Percentiles rank a stretch among this genome's conserved stretches.
phyloP scores from a whole-genome alignment of 192 early-diverging fungal genomes.

The Polychytrium aggregatum region DNA sequence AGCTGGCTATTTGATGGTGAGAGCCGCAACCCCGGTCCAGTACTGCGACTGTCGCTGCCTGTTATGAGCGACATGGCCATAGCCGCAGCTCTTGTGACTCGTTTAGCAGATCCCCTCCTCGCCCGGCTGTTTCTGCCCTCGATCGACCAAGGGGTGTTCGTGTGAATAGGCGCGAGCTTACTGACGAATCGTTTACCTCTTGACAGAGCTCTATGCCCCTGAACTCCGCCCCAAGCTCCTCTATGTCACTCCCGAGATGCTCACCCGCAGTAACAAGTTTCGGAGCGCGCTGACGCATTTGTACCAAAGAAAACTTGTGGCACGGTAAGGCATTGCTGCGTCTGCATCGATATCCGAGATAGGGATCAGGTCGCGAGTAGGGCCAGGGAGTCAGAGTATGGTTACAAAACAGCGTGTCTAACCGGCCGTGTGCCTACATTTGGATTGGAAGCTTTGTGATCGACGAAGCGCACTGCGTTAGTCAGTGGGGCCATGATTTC shows the following conservation, averaged over 20 bases:
- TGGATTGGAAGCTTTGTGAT: constrained; percentile 71
- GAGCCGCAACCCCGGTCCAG: background rate
- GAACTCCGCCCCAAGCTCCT: constrained; percentile 48
- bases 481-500: constrained; percentile 98
- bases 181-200: too few species aligned
- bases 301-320: constrained; percentile 47
- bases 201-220: constrained; percentile 36
- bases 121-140: too few species aligned
- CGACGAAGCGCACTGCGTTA: constrained; percentile 95
- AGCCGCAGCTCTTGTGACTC: constrained; percentile 4
- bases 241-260: constrained; percentile 80
- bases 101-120: too few species aligned
- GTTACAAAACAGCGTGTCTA: too few species aligned
- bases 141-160: too few species aligned
- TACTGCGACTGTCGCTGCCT: background rate
- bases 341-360: too few species aligned
- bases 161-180: too few species aligned
- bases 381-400: too few species aligned
- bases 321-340: too few species aligned
- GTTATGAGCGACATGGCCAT: background rate
- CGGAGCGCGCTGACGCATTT: constrained; percentile 42
- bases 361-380: too few species aligned
- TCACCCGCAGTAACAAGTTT: constrained; percentile 53
- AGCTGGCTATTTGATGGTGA: constrained; percentile 38
- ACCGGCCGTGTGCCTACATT: too few species aligned